Base-by-base conservation (phyloP, 306 rosid genomes). In the Herpetospermum pedunculosum region DNA sequence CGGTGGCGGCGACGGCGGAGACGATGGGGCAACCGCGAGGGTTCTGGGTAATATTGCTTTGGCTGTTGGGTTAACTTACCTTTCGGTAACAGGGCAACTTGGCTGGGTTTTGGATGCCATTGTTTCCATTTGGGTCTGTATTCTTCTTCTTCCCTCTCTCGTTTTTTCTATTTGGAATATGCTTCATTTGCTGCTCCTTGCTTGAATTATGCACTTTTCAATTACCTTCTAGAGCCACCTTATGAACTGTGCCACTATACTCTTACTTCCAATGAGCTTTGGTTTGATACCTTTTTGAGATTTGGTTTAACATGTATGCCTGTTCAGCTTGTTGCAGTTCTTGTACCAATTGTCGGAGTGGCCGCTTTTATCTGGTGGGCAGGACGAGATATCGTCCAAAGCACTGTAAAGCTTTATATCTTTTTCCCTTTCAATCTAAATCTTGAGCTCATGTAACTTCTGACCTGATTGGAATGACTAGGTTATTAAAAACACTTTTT, bases 281-380 rank as follows among this genome's bases (percentile, higher is more conserved):
- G n/a, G n/a, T n/a, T n/a, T n/a, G n/a, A n/a, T 19, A 15, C 16
- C 9, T 37, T 19, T 14, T 2, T 5, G 73, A 43, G 14, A 19
- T 8, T 13, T 30, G 29, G 68, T 71, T 72, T 76, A 40, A 41
- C 47, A 32, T 63, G 25, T 78, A 76, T 81, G 40, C 16, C 5
- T 49, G 21, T 81, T 73, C 96, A 94, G 97, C 87, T 91, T 78
- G 43, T 94, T 70, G 96, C 86, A n/a, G 88, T 91, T 77, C 70
- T 94, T 57, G 44, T 89, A 81, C 98, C 98, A 41, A 81, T 94
- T 53, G 91, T 91, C 59, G 97, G 98, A 46, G 28, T 94, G 74
- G 98, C 95, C 48, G 96, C 91, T 74, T 94, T 94, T 81, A 77
- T 94, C 34, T 94, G 96, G 98, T 94, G 97, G 98, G 98, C 96